Evolutionary conservation across 768 basidiomycete genomes (phyloP).

Genomic region (Rhizopogon rudus): DNA sequence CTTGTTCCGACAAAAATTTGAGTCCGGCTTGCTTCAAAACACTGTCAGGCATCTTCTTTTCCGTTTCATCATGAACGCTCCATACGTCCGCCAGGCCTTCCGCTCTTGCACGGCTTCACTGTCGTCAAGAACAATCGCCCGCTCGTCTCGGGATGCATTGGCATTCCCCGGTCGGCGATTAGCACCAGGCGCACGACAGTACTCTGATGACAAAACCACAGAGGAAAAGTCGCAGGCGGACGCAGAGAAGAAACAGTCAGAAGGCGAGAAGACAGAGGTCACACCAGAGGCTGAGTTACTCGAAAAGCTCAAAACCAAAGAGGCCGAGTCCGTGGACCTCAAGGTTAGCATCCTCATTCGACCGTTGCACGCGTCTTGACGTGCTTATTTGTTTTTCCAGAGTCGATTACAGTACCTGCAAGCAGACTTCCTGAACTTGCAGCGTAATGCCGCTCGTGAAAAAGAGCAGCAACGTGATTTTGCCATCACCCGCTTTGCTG

Average conservation of each 20-base stretch:
- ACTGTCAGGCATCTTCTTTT: not conserved
- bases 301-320: constrained; percentile 72
- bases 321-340: constrained; percentile 76
- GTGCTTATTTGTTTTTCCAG: constrained; percentile 35
- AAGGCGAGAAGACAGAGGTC: constrained; percentile 14
- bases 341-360: constrained; percentile 49
- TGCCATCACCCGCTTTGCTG: constrained; percentile 88
- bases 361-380: constrained; percentile 2
- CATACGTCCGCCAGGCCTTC: constrained; percentile 46
- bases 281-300: constrained; percentile 34
- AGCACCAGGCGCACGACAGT: constrained; percentile 36
- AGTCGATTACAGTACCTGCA: constrained; percentile 86
- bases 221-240: constrained; percentile 21
- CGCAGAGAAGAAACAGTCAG: constrained; percentile 12
- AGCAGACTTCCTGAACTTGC: constrained; percentile 94
- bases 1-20: constrained; percentile 4
- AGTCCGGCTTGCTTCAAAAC: not conserved
- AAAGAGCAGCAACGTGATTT: constrained; percentile 91
- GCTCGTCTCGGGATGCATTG: constrained; percentile 26
- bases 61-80: constrained; percentile 42
- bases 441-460: constrained; percentile 87
- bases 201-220: constrained; percentile 51
- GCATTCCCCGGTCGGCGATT: constrained; percentile 22
- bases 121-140: constrained; percentile 43
- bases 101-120: constrained; percentile 57